These are phyloP conservation scores for Exophiala spinifera DNA, from an alignment of 2,329 filamentous ascomycete genomes.

Conservation along the genomic window DNA sequence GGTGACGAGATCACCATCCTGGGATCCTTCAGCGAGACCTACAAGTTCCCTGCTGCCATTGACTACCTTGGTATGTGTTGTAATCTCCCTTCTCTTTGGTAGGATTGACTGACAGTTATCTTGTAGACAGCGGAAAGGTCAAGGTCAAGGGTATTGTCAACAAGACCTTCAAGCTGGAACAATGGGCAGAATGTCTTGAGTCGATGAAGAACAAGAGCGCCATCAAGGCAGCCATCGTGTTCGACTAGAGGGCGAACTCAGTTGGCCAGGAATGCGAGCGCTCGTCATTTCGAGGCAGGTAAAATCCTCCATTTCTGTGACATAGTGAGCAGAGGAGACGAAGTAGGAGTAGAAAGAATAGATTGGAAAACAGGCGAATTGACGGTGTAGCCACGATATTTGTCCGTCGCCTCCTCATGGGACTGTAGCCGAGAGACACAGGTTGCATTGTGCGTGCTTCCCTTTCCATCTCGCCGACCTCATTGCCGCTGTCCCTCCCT, in stretches of 20 bases:
- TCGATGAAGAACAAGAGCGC: constrained; percentile 69
- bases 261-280: not conserved
- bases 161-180: constrained; percentile 69
- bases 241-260: constrained; percentile 46
- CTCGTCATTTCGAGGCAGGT: not conserved
- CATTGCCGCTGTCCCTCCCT: too few species aligned
- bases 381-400: not conserved
- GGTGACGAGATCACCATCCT: constrained; percentile 68
- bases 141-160: constrained; percentile 65
- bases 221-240: constrained; percentile 72
- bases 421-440: too few species aligned
- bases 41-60: constrained; percentile 64
- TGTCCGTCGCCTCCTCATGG: too few species aligned
- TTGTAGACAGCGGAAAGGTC: constrained; percentile 39
- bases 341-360: not conserved
- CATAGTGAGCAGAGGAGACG: not conserved
- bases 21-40: constrained; percentile 70
- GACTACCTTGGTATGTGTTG: constrained; percentile 43
- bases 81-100: constrained; percentile 4
- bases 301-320: not conserved
- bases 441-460: too few species aligned
- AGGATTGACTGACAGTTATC: constrained; percentile 4
- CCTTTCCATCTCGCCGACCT: too few species aligned
- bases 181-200: constrained; percentile 68
- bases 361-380: not conserved